Conservation (phyloP, 148 eudicot genomes). For the Fallopia convolvulus region DNA sequence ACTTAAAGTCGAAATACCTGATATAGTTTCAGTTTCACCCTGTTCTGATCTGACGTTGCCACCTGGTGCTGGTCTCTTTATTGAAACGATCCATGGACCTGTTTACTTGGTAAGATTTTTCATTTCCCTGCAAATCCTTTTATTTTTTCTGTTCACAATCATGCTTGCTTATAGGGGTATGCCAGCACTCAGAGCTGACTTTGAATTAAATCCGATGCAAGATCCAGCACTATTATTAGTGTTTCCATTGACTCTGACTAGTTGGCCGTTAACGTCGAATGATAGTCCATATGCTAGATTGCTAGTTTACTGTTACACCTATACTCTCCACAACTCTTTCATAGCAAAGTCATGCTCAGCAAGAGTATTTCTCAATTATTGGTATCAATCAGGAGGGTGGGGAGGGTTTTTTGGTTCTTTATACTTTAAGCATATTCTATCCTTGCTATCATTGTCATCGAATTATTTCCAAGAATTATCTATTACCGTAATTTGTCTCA, state of each 20-base stretch:
- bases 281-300: background rate
- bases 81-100: constrained; percentile 73
- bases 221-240: background rate
- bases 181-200: background rate
- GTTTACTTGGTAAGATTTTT: constrained; percentile 52
- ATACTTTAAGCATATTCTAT: background rate
- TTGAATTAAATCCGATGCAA: background rate
- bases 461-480: background rate
- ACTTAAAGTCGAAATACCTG: constrained; percentile 53
- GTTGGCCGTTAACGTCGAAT: background rate
- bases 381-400: background rate
- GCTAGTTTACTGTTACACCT: too few species aligned
- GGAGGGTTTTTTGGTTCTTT: background rate
- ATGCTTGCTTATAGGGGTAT: background rate
- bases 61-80: constrained; percentile 82
- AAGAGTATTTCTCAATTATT: background rate
- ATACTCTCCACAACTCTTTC: background rate
- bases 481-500: background rate
- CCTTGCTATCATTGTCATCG: background rate
- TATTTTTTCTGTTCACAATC: background rate
- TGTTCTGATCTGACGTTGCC: constrained; percentile 94
- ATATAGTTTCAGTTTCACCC: constrained; percentile 73
- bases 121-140: background rate
- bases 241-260: background rate
- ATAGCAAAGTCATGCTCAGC: background rate